These are phyloP conservation scores for Xerocomus brunneocitrinus DNA, from an alignment of 768 basidiomycete species.

Conservation along the genomic window DNA sequence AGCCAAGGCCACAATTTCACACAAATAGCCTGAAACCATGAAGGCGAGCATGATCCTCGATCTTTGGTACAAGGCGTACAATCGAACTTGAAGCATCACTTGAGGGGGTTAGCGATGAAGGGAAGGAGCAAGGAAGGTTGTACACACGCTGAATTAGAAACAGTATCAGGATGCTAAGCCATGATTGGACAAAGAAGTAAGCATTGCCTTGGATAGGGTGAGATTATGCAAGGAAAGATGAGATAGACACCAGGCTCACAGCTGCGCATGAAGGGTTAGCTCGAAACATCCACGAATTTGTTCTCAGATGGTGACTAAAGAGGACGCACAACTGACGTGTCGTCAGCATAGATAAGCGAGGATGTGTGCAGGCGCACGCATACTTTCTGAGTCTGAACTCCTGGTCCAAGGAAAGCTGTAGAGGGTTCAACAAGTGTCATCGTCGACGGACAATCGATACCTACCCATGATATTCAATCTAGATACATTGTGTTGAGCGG, in stretches of 20 bases:
- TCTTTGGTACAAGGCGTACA: conserved; percentile 8
- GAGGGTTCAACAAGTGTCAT: neutral
- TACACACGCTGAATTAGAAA: conserved; percentile 9
- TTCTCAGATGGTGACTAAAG: neutral
- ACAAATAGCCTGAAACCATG: conserved; percentile 4
- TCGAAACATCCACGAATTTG: neutral
- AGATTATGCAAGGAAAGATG: neutral
- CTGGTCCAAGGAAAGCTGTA: conserved; percentile 13
- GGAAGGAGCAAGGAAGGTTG: neutral
- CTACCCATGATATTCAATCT: conserved; percentile 16
- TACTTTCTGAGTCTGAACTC: conserved; percentile 6
- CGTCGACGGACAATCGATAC: neutral
- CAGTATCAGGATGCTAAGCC: neutral
- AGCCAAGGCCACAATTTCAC: conserved; percentile 4
- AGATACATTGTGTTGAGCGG: neutral
- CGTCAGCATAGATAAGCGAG: neutral
- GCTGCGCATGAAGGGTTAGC: neutral
- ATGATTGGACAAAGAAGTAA: conserved; percentile 6
- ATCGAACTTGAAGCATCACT: conserved; percentile 14
- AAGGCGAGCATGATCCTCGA: conserved; percentile 6
- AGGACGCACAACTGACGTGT: conserved; percentile 14
- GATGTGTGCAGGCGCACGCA: neutral
- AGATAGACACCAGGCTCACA: conserved; percentile 8
- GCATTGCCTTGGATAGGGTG: conserved; percentile 7
- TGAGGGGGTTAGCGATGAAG: neutral